Evolutionary conservation across 306 rosid species (phyloP), one percentile per base, ranked within the genome.

Genomic region (Erythrophleum fordii): DNA sequence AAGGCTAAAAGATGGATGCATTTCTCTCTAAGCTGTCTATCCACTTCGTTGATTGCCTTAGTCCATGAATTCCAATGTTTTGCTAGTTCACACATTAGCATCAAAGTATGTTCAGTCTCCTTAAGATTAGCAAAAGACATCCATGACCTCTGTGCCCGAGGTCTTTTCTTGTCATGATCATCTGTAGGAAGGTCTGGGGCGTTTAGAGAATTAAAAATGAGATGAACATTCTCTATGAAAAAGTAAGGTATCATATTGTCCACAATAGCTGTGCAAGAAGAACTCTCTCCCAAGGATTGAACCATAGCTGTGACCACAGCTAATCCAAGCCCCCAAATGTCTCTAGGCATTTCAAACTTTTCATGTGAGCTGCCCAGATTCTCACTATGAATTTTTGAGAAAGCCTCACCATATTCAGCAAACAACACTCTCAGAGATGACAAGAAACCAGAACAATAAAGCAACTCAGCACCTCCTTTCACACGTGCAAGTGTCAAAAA

Each of bases 1-100:
- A 91, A 91, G 83, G 98, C 99, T 81, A 95, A 91, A 72, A 95
- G 92, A 86, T 95, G 98, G 82, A 95, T 93, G 39, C 98, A 88
- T 85, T 89, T 94, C 85, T 91, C 98, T 88, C 99, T 87, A 72
- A 95, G 89, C 67, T 88, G 88, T 44, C 90, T 82, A 82, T 95
- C 96, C 77, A 82, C 81, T 77, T 90, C 90, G 83, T 87, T 89
- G 72, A 89, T 89, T 59, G 90, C 91, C 90, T 91, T 91, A 45
- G 82, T 85, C 98, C 99, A 93, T 45, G 96, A 85, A 72, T 82
- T 88, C 90, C 96, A 89, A 80, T 95, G 97, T 81, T 93, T 85
- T 17, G 92, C 96, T 49, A 93, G 91, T 80, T 84, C 94, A 65
- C 97, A 95, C 94, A 93, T 91, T 31, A 95, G 92, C 90, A 86